Evolutionary conservation across 306 rosid species (phyloP).

Genomic region (Sphenostylis stenocarpa): DNA sequence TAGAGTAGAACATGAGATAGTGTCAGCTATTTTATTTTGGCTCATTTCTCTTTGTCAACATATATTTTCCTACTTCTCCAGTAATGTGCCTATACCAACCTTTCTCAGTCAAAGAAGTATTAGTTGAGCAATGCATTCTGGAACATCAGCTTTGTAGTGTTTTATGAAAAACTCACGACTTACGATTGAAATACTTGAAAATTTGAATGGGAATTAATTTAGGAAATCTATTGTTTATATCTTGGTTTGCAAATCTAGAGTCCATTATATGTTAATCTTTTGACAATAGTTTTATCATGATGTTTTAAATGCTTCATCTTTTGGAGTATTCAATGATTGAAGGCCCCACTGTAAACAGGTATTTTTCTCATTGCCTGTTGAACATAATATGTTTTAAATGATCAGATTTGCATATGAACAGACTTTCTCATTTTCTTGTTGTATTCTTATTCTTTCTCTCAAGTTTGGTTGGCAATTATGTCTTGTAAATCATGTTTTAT

Average conservation of each 20-base stretch:
- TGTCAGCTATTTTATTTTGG: slow-evolving; percentile 29
- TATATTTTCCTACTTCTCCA: slow-evolving; percentile 39
- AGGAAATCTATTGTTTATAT: neutral
- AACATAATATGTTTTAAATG: neutral
- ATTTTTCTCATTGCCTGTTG: neutral
- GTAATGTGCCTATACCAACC: slow-evolving; percentile 45
- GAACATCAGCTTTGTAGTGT: neutral
- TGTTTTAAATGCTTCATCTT: neutral
- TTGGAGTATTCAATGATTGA: neutral
- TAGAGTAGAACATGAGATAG: neutral
- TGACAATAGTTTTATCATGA: neutral
- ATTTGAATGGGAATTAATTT: neutral
- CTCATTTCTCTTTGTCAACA: slow-evolving; percentile 43
- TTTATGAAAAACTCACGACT: neutral
- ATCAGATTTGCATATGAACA: neutral
- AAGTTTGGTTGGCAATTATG: neutral
- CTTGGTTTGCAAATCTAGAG: neutral
- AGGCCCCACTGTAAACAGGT: neutral
- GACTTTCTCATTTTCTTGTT: neutral
- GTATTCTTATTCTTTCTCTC: neutral
- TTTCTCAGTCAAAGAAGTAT: slow-evolving; percentile 38
- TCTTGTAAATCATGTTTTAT: neutral
- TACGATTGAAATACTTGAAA: neutral
- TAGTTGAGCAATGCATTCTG: slow-evolving; percentile 28
- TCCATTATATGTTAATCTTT: neutral